phyloP scores from a whole-genome alignment of 208 protist genomes.

The Leishmania turanica region DNA sequence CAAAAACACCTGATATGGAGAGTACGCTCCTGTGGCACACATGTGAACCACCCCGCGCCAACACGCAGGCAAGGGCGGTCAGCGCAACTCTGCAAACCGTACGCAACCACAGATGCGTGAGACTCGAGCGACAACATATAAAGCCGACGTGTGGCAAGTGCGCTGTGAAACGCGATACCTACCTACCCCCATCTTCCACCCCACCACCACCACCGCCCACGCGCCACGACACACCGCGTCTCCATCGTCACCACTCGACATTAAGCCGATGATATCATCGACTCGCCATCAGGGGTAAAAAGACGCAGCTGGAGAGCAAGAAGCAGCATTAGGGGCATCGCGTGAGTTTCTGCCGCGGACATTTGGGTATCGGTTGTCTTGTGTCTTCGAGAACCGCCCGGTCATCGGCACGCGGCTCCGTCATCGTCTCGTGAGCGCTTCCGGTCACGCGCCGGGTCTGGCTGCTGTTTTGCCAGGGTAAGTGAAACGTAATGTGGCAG shows the following conservation, averaged over 20 bases:
- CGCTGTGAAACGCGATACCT: not conserved
- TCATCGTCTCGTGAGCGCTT: conserved; percentile 15
- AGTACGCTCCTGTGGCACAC: not conserved
- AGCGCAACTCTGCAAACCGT: not conserved
- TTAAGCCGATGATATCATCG: not conserved
- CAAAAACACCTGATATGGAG: not conserved
- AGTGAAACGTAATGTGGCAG: conserved; percentile 75
- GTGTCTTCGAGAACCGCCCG: not conserved
- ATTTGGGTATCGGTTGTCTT: not conserved
- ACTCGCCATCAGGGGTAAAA: not conserved
- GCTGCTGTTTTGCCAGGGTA: conserved; percentile 67
- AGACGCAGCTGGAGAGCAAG: not conserved
- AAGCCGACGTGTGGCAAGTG: not conserved
- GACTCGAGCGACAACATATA: not conserved
- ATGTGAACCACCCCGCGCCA: not conserved
- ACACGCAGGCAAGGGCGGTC: not conserved
- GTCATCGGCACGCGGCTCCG: not conserved
- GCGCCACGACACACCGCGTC: not conserved
- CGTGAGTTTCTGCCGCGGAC: not conserved
- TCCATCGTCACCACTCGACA: not conserved
- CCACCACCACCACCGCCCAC: not conserved
- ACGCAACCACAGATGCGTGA: not conserved
- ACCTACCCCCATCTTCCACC: too few species aligned
- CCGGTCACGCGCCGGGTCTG: not conserved
- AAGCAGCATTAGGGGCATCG: not conserved